Percentiles rank a stretch among this genome's conserved stretches.
Evolutionary conservation across 2,329 filamentous ascomycete species (phyloP).

Genomic region (Ophiobolus disseminans): DNA sequence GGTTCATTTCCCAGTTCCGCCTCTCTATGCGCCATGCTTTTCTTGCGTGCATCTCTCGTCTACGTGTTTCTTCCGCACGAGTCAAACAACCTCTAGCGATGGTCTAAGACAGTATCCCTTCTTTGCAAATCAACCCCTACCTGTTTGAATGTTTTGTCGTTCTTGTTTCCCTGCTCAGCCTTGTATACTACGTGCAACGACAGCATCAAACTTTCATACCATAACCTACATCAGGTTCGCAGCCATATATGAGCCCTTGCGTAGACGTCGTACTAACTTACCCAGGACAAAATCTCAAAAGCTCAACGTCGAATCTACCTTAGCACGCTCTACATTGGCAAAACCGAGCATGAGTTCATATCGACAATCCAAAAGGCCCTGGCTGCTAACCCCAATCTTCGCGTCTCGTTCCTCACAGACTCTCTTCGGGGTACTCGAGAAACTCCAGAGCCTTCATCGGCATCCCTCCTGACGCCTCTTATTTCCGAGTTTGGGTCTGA

Average conservation of each 20-base stretch:
- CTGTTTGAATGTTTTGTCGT: not conserved
- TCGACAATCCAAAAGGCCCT: slow-evolving; percentile 78
- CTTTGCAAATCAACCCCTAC: no score
- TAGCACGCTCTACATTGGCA: slow-evolving; percentile 96
- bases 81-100: no score
- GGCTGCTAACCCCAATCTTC: slow-evolving; percentile 74
- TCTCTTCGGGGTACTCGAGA: slow-evolving; percentile 90
- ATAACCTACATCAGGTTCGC: not conserved
- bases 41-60: not conserved
- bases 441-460: slow-evolving; percentile 82
- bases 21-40: not conserved
- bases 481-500: slow-evolving; percentile 81
- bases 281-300: slow-evolving; percentile 72
- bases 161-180: no score
- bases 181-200: no score
- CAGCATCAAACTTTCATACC: no score
- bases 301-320: slow-evolving; percentile 85
- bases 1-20: slow-evolving; percentile 16
- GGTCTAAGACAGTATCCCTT: no score
- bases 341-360: slow-evolving; percentile 88
- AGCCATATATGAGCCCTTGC: no score
- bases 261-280: no score
- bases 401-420: slow-evolving; percentile 89
- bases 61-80: not conserved
- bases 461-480: slow-evolving; percentile 85